phyloP scores from a whole-genome alignment of 2,329 filamentous ascomycete genomes.

The Cryphonectria carpinicola region DNA sequence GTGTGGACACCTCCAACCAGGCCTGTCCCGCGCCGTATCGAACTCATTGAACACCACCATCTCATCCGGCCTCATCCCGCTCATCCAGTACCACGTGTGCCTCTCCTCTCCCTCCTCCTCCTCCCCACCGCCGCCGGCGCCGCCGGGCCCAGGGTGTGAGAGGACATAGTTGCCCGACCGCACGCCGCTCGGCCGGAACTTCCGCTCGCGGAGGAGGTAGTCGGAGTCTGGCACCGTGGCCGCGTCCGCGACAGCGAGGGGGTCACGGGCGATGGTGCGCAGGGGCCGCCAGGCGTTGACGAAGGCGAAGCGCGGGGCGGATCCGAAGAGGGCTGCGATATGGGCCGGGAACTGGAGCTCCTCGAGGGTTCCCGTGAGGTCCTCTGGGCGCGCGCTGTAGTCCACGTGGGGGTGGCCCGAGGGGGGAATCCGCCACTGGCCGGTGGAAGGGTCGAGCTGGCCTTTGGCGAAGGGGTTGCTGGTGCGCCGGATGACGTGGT shows the following conservation, averaged over 20 bases:
- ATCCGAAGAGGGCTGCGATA: conserved; percentile 36
- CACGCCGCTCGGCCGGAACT: conserved; percentile 36
- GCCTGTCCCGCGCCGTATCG: conserved; percentile 47
- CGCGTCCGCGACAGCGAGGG: conserved; percentile 46
- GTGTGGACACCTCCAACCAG: conserved; percentile 29
- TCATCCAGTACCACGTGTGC: conserved; percentile 55
- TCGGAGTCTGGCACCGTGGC: conserved; percentile 43
- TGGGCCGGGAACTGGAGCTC: conserved; percentile 48
- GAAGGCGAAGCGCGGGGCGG: conserved; percentile 17
- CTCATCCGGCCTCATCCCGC: conserved; percentile 55
- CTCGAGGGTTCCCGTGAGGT: conserved; percentile 46
- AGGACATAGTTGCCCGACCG: conserved; percentile 18
- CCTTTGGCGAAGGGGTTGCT: conserved; percentile 12
- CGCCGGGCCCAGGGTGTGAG: not conserved
- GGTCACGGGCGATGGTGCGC: conserved; percentile 48
- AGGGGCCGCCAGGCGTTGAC: conserved; percentile 51
- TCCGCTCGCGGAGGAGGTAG: conserved; percentile 42
- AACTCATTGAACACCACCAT: conserved; percentile 65
- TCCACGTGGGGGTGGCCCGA: conserved; percentile 59
- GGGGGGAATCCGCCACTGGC: conserved; percentile 44
- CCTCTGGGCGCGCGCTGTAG: conserved; percentile 52
- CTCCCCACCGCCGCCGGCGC: not conserved
- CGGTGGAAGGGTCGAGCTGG: conserved; percentile 52
- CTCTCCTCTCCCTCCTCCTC: not conserved
- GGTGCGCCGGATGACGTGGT: conserved; percentile 19